Conservation (phyloP, 768 basidiomycete species). For the Rubroboletus pulcherrimus region DNA sequence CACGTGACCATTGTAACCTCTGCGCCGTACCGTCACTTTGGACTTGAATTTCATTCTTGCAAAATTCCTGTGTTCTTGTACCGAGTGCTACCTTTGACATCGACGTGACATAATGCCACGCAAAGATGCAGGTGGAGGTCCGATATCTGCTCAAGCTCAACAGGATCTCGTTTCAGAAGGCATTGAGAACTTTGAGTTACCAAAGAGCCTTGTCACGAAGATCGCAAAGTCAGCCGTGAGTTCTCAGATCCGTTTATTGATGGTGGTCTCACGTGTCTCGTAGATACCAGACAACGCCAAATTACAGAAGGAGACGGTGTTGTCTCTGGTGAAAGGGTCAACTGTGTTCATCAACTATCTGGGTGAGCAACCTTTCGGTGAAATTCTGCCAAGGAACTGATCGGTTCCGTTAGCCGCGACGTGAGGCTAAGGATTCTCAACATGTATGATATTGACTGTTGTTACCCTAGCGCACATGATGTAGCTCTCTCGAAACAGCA, state of each 20-base stretch:
- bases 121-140: slow-evolving; percentile 54
- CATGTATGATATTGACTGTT: slow-evolving; percentile 3
- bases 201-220: slow-evolving; percentile 75
- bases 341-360: slow-evolving; percentile 96
- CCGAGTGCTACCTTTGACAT: background rate
- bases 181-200: slow-evolving; percentile 87
- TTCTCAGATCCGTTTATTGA: slow-evolving; percentile 5
- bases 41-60: background rate
- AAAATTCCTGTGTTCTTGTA: too few species aligned
- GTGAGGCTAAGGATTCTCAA: slow-evolving; percentile 29
- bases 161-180: slow-evolving; percentile 79
- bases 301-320: slow-evolving; percentile 83
- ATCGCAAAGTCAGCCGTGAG: slow-evolving; percentile 82
- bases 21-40: too few species aligned
- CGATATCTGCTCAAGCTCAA: slow-evolving; percentile 69
- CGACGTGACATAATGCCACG: slow-evolving; percentile 53
- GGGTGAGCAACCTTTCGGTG: slow-evolving; percentile 42
- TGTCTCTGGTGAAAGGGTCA: slow-evolving; percentile 82
- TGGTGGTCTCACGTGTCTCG: background rate
- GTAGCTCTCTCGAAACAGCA: slow-evolving; percentile 80
- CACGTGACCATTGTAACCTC: slow-evolving; percentile 6
- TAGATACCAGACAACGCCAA: slow-evolving; percentile 85
- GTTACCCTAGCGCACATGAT: slow-evolving; percentile 69
- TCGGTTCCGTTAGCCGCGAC: slow-evolving; percentile 37
- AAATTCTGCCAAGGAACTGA: background rate